Percentiles rank a stretch among this genome's conserved stretches.
Conservation (phyloP, 225 moss, liverwort and hornwort species). For the Anthoceros angustus region DNA sequence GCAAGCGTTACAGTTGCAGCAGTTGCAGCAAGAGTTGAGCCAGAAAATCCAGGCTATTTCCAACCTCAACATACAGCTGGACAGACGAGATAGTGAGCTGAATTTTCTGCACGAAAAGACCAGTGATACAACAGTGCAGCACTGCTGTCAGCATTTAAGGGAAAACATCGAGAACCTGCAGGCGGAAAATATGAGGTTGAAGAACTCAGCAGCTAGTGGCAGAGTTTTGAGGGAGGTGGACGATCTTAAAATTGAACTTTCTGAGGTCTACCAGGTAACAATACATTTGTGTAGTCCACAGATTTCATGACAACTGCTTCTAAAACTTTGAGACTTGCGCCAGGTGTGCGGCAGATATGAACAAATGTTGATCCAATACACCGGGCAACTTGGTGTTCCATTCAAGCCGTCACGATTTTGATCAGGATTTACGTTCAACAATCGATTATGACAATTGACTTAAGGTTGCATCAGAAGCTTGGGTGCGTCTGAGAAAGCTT, state of each 20-base stretch:
- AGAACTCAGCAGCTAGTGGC: not conserved
- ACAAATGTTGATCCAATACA: too few relatives aligned
- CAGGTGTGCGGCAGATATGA: too few relatives aligned
- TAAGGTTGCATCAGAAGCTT: too few relatives aligned
- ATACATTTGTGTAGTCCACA: too few relatives aligned
- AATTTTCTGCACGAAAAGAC: not conserved
- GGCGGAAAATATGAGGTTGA: not conserved
- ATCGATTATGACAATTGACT: too few relatives aligned
- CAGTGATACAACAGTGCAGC: not conserved
- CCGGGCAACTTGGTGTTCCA: too few relatives aligned
- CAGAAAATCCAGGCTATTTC: not conserved
- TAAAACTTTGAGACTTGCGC: too few relatives aligned
- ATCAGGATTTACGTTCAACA: too few relatives aligned
- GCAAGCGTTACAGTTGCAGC: not conserved
- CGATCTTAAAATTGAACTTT: not conserved
- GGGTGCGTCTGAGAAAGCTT: too few relatives aligned
- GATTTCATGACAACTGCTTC: too few relatives aligned
- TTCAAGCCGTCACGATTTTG: too few relatives aligned
- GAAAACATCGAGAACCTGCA: not conserved
- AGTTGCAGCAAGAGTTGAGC: not conserved
- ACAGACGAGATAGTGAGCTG: constrained; percentile 3
- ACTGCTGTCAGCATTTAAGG: not conserved
- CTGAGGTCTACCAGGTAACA: not conserved
- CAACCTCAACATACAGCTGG: constrained; percentile 1
- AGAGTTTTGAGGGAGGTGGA: not conserved